Conservation (phyloP, 805 yeast genomes). For the Myxozyma lipomycoides region DNA sequence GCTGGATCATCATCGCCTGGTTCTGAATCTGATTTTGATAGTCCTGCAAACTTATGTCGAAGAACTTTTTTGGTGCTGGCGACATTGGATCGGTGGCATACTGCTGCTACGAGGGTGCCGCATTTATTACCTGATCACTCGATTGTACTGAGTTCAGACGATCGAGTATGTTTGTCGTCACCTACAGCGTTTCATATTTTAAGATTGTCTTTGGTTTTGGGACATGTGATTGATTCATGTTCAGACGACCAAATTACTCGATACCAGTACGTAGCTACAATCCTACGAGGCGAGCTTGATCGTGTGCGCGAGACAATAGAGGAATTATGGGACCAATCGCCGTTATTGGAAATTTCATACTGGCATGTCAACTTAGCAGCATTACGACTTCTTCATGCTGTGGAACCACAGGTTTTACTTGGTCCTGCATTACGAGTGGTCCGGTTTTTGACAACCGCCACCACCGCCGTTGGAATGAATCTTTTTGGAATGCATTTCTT, state of each 20-base stretch:
- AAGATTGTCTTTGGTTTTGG: slow-evolving; percentile 29
- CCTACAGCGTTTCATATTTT: slow-evolving; percentile 21
- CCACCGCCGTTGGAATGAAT: background rate
- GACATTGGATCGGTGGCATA: slow-evolving; percentile 33
- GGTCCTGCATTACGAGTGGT: slow-evolving; percentile 27
- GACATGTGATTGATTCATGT: slow-evolving; percentile 27
- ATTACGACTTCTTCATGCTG: slow-evolving; percentile 18
- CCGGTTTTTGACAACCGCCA: slow-evolving; percentile 6
- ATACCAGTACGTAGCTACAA: slow-evolving; percentile 13
- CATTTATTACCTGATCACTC: slow-evolving; percentile 29
- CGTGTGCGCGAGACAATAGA: slow-evolving; percentile 29
- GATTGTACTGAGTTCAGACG: slow-evolving; percentile 28
- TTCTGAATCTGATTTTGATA: slow-evolving; percentile 25
- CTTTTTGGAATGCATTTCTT: slow-evolving; percentile 27
- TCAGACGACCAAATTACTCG: background rate
- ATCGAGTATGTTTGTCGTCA: slow-evolving; percentile 16
- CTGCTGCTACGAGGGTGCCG: slow-evolving; percentile 31
- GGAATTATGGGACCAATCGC: slow-evolving; percentile 26
- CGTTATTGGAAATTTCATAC: slow-evolving; percentile 23
- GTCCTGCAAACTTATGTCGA: slow-evolving; percentile 26
- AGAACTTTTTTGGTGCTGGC: slow-evolving; percentile 33
- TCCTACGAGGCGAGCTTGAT: slow-evolving; percentile 29
- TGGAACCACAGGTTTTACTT: slow-evolving; percentile 26
- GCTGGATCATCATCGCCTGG: slow-evolving; percentile 22
- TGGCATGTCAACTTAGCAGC: slow-evolving; percentile 27